Evolutionary conservation across 1,284 basidiomycete genomes (phyloP).

Genomic region (Anthracocystis walkeri): DNA sequence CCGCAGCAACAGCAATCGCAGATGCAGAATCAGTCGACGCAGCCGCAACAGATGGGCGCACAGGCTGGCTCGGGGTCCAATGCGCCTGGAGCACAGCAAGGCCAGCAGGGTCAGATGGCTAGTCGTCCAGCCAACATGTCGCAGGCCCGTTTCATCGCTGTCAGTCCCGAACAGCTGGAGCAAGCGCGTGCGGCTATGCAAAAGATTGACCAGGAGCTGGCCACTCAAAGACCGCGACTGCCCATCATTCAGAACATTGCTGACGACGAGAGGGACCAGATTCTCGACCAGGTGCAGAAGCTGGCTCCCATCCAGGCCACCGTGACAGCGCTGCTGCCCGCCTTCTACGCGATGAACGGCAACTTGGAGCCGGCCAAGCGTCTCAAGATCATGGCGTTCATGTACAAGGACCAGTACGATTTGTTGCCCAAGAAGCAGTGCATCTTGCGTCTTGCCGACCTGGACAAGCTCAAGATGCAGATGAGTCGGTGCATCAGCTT

Average conservation of each 20-base stretch:
- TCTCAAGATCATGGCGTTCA: conserved; percentile 67
- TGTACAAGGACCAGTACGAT: conserved; percentile 66
- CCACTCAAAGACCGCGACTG: conserved; percentile 47
- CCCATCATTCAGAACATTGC: conserved; percentile 62
- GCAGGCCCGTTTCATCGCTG: conserved; percentile 51
- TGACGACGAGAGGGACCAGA: conserved; percentile 58
- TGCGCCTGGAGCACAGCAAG: conserved; percentile 19
- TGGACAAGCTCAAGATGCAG: conserved; percentile 68
- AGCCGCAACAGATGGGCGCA: conserved; percentile 23
- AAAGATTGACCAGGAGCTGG: conserved; percentile 56
- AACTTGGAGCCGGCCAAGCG: conserved; percentile 64
- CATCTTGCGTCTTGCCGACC: conserved; percentile 59
- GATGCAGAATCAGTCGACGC: conserved; percentile 31
- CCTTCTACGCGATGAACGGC: conserved; percentile 66
- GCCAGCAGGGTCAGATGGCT: conserved; percentile 39
- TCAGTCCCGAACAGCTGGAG: conserved; percentile 60
- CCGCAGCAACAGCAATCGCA: conserved; percentile 35
- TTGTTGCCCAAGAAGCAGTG: conserved; percentile 58
- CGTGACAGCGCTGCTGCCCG: conserved; percentile 62
- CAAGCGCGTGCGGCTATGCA: conserved; percentile 56
- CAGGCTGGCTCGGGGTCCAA: conserved; percentile 5
- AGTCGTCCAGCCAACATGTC: conserved; percentile 43
- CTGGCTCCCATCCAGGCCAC: conserved; percentile 60
- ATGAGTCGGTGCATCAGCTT: conserved; percentile 67
- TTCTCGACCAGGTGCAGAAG: conserved; percentile 61